These are phyloP conservation scores for Ustilago trichophora DNA, from an alignment of 1,284 basidiomycete genomes.

Conservation along the genomic window DNA sequence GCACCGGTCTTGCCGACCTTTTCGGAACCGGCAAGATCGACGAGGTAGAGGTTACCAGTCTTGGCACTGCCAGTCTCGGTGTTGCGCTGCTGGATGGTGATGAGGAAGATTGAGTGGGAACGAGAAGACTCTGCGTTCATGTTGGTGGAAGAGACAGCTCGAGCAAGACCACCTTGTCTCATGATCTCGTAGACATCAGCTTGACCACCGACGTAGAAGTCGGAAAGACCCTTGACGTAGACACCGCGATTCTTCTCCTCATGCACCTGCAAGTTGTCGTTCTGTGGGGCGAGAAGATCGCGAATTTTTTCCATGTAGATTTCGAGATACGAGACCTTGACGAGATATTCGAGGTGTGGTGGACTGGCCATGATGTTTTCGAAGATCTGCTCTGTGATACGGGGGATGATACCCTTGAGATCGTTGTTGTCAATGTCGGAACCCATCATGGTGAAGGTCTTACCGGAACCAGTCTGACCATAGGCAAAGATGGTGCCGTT, in stretches of 20 bases:
- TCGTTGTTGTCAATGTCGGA: conserved; percentile 87
- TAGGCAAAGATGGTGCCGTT: conserved; percentile 92
- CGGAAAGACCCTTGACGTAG: conserved; percentile 96
- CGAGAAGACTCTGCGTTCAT: conserved; percentile 99
- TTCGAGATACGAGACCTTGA: conserved; percentile 99
- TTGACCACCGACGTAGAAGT: conserved; percentile 86
- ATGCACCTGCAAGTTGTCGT: conserved; percentile 97
- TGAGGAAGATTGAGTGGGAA: conserved; percentile 98
- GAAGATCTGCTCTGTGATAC: conserved; percentile 99
- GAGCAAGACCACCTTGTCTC: conserved; percentile 89
- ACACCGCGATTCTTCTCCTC: conserved; percentile 98
- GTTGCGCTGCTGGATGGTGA: conserved; percentile 95
- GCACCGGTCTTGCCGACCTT: conserved; percentile 99
- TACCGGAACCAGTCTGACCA: conserved; percentile 87
- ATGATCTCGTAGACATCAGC: conserved; percentile 97
- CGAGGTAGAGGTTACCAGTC: conserved; percentile 95
- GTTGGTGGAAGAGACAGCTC: conserved; percentile 94
- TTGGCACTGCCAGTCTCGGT: conserved; percentile 95
- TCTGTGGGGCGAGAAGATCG: conserved; percentile 94
- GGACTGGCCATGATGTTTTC: conserved; percentile 95
- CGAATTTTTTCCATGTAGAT: conserved; percentile 98
- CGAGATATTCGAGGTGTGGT: conserved; percentile 93
- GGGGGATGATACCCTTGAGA: conserved; percentile 90
- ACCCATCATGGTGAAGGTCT: conserved; percentile 71
- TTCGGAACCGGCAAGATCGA: conserved; percentile 97